Conservation (phyloP, 2,329 filamentous ascomycete genomes). For the Claviceps sp. region DNA sequence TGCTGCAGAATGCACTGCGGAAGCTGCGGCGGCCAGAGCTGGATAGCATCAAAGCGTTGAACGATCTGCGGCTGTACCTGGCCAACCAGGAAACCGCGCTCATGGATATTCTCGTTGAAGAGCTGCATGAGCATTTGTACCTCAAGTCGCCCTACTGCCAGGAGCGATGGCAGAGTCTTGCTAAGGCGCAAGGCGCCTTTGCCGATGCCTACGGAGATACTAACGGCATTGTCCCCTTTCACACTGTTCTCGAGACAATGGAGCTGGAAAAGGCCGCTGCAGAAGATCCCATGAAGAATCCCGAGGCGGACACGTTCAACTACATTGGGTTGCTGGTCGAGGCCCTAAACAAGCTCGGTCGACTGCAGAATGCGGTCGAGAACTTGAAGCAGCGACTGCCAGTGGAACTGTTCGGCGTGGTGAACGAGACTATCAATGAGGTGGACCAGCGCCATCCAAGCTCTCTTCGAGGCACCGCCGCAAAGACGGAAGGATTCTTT, state of each 20-base stretch:
- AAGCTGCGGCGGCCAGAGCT: slow-evolving; percentile 78
- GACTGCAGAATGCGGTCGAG: slow-evolving; percentile 75
- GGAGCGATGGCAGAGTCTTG: slow-evolving; percentile 80
- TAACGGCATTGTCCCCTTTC: slow-evolving; percentile 38
- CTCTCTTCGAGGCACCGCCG: slow-evolving; percentile 47
- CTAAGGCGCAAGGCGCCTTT: slow-evolving; percentile 48
- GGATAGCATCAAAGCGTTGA: slow-evolving; percentile 79
- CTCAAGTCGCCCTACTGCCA: slow-evolving; percentile 96
- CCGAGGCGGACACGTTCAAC: slow-evolving; percentile 87
- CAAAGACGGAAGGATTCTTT: slow-evolving; percentile 41
- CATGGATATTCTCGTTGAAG: slow-evolving; percentile 92
- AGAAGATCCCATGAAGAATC: slow-evolving; percentile 86
- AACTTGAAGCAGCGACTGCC: slow-evolving; percentile 85
- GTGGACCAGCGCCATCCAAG: slow-evolving; percentile 88
- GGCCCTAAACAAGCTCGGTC: slow-evolving; percentile 75
- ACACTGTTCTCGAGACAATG: slow-evolving; percentile 44
- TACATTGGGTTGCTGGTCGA: slow-evolving; percentile 84
- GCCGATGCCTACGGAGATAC: slow-evolving; percentile 35
- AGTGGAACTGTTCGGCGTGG: slow-evolving; percentile 84
- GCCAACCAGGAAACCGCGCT: slow-evolving; percentile 84
- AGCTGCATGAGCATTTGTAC: slow-evolving; percentile 92
- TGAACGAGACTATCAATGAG: slow-evolving; percentile 89
- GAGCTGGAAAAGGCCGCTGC: slow-evolving; percentile 49
- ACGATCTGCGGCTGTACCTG: slow-evolving; percentile 75
- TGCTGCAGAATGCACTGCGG: slow-evolving; percentile 74